A percentile compares a stretch with the other conserved stretches of the same genome.
phyloP scores from a whole-genome alignment of 2,329 filamentous ascomycete genomes.

The Torrubiella hemipterigena region DNA sequence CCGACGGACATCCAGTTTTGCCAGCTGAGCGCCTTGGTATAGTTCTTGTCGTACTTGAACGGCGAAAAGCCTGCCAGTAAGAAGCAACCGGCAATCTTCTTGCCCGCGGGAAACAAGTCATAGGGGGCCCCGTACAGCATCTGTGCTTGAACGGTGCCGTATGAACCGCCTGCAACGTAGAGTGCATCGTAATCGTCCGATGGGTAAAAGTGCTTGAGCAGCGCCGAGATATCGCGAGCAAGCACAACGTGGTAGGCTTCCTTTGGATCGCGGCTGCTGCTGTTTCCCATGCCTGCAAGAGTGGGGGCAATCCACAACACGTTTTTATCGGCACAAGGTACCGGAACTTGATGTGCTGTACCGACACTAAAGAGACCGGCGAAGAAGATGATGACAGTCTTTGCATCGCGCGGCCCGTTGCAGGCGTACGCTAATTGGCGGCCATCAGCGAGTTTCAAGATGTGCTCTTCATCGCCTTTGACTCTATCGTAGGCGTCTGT shows the following conservation, averaged over 20 bases:
- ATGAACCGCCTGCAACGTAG: conserved; percentile 11
- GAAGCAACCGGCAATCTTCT: conserved; percentile 9
- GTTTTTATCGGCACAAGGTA: conserved; percentile 4
- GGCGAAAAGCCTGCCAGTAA: conserved; percentile 11
- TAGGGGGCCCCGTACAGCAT: conserved; percentile 12
- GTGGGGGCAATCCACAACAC: conserved; percentile 11
- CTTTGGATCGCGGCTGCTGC: conserved; percentile 4
- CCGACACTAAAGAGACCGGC: conserved; percentile 11
- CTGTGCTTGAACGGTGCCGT: conserved; percentile 12
- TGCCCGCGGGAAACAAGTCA: conserved; percentile 9
- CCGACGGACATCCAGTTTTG: conserved; percentile 10
- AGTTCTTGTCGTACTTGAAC: conserved; percentile 8
- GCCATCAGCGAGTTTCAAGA: conserved; percentile 6
- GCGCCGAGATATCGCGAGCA: conserved; percentile 7
- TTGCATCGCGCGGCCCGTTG: conserved; percentile 10
- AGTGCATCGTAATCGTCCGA: conserved; percentile 6
- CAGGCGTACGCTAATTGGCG: conserved; percentile 12
- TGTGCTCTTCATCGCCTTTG: conserved; percentile 9
- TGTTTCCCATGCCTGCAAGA: conserved; percentile 9
- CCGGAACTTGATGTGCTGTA: conserved; percentile 8
- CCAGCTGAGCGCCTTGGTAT: conserved; percentile 10
- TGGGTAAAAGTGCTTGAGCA: conserved; percentile 10
- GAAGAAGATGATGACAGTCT: conserved; percentile 11
- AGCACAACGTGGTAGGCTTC: conserved; percentile 8
- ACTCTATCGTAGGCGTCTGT: too few relatives aligned